These are phyloP conservation scores for Neonectria ditissima DNA, from an alignment of 2,329 filamentous ascomycete genomes.

Conservation along the genomic window DNA sequence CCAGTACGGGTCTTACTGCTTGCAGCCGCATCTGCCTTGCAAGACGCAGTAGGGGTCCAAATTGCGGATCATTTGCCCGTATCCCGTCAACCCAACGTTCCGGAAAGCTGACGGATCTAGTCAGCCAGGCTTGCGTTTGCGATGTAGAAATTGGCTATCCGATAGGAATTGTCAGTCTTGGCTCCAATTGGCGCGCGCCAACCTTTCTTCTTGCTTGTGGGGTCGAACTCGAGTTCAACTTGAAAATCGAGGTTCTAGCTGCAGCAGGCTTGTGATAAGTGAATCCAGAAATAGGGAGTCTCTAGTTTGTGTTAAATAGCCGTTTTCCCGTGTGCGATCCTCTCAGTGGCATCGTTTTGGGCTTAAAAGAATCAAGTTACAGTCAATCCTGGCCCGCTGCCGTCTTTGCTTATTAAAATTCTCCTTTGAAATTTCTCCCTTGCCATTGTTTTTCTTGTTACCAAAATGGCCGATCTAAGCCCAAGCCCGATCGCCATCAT, in stretches of 20 bases:
- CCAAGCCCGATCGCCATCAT: constrained; percentile 45
- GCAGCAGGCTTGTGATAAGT: background rate
- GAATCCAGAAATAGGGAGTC: constrained; percentile 3
- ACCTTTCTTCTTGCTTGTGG: constrained; percentile 6
- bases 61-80: constrained; percentile 15
- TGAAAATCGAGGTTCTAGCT: constrained; percentile 3
- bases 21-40: background rate
- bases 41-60: constrained; percentile 7
- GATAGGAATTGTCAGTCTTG: constrained; percentile 4
- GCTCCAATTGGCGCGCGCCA: constrained; percentile 16
- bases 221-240: constrained; percentile 10
- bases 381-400: background rate
- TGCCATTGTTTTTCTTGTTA: background rate
- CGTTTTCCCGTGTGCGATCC: constrained; percentile 1
- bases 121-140: constrained; percentile 3
- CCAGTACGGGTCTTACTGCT: no score
- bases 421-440: constrained; percentile 6
- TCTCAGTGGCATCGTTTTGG: background rate
- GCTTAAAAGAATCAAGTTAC: constrained; percentile 4
- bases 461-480: constrained; percentile 20
- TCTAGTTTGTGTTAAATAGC: constrained; percentile 23
- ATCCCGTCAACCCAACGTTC: constrained; percentile 14
- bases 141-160: background rate
- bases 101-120: constrained; percentile 10
- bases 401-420: constrained; percentile 7